These are phyloP conservation scores for Nakaseomyces bracarensis DNA, from an alignment of 1,139 yeast genomes.

Conservation along the genomic window DNA sequence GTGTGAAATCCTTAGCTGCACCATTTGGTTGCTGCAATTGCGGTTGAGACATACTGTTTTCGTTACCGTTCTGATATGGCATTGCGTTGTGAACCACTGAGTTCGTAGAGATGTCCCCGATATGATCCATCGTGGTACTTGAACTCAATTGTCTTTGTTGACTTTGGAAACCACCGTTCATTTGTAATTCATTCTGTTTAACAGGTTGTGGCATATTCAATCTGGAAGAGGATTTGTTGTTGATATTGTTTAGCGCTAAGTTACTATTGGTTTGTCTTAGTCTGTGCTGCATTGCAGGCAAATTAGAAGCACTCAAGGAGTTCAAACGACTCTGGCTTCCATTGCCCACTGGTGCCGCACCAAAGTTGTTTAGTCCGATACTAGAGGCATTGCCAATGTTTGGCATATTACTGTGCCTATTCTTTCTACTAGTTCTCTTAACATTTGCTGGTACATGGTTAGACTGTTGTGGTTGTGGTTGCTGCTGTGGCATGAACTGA, in stretches of 20 bases:
- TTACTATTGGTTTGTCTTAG: constrained; percentile 9
- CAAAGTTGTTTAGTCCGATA: constrained; percentile 18
- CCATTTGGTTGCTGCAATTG: constrained; percentile 3
- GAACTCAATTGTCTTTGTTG: constrained; percentile 21
- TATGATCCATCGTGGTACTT: constrained; percentile 16
- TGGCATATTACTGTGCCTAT: constrained; percentile 31
- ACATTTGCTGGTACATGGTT: constrained; percentile 16
- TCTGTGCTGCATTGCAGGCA: constrained; percentile 9
- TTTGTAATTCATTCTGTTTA: constrained; percentile 11
- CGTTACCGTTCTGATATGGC: constrained; percentile 8
- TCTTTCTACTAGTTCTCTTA: constrained; percentile 32
- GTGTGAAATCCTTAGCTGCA: background rate
- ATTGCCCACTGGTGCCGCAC: constrained; percentile 13
- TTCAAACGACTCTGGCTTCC: constrained; percentile 19
- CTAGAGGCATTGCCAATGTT: constrained; percentile 30
- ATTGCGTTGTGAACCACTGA: constrained; percentile 24
- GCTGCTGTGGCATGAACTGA: constrained; percentile 10
- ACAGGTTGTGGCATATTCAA: constrained; percentile 12
- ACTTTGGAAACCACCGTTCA: constrained; percentile 5
- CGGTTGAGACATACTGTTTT: constrained; percentile 7
- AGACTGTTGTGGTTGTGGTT: constrained; percentile 11
- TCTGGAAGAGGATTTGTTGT: constrained; percentile 8
- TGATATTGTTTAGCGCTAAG: constrained; percentile 4
- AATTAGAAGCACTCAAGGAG: constrained; percentile 15
- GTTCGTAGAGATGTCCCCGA: constrained; percentile 21